Evolutionary conservation across 352 stramenopile species (phyloP).

Genomic region (Thalassiosira hispida): DNA sequence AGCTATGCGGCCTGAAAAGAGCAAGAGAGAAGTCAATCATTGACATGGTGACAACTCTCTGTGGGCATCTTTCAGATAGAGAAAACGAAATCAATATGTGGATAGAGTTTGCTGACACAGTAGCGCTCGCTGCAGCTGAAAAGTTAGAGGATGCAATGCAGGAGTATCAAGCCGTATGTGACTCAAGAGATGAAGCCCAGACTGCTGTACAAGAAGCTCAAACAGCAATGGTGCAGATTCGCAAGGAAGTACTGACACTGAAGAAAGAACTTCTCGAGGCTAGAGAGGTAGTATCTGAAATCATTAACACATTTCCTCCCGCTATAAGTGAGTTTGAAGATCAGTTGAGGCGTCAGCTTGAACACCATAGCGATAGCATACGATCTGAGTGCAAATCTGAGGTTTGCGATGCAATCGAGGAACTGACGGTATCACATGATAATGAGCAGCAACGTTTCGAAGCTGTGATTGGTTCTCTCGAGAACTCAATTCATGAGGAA

Average conservation of each 20-base stretch:
- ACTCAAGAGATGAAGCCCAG: constrained; percentile 17
- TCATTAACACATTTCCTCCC: constrained; percentile 14
- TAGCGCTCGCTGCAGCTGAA: constrained; percentile 28
- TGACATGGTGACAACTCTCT: constrained; percentile 50
- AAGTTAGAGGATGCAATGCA: constrained; percentile 23
- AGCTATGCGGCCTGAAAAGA: constrained; percentile 45
- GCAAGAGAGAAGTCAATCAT: constrained; percentile 46
- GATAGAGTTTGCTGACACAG: constrained; percentile 47
- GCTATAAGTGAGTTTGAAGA: constrained; percentile 20
- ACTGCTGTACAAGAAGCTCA: background rate
- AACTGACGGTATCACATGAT: constrained; percentile 32
- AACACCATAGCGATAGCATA: constrained; percentile 12
- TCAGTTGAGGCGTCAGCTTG: constrained; percentile 14
- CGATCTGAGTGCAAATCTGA: constrained; percentile 30
- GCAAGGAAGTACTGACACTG: constrained; percentile 1
- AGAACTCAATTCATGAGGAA: constrained; percentile 31
- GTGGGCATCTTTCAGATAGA: constrained; percentile 43
- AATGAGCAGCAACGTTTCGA: constrained; percentile 42
- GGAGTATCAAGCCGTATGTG: constrained; percentile 21
- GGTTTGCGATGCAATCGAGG: constrained; percentile 30
- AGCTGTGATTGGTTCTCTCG: constrained; percentile 24
- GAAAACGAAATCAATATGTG: constrained; percentile 46
- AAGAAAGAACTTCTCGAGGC: constrained; percentile 23
- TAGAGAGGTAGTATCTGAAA: constrained; percentile 15
- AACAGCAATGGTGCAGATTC: constrained; percentile 3